A percentile compares a stretch with the other conserved stretches of the same genome.
Evolutionary conservation across 257 asterid genomes (phyloP).

Genomic region (Solanum clarkiae): DNA sequence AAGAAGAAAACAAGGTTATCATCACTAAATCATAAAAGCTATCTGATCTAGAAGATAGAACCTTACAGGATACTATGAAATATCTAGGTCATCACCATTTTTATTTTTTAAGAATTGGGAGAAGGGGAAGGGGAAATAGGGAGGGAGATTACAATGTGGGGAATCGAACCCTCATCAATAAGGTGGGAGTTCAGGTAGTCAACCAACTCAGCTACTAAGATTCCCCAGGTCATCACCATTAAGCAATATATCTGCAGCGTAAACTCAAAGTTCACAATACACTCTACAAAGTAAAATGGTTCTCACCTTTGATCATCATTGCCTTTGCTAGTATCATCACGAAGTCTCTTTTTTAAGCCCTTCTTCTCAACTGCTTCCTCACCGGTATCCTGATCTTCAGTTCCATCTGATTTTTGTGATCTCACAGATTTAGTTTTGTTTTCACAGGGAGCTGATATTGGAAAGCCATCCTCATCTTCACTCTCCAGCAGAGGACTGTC

Average conservation of each 20-base stretch:
- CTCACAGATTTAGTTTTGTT: constrained; percentile 12
- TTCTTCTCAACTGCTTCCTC: constrained; percentile 21
- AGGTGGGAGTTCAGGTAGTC: too few relatives aligned
- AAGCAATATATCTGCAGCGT: neutral
- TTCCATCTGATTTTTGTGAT: constrained; percentile 9
- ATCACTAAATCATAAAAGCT: neutral
- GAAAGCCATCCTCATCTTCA: constrained; percentile 97
- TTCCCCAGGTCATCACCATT: neutral
- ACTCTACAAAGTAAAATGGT: neutral
- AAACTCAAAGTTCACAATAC: neutral
- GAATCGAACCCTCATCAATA: too few relatives aligned
- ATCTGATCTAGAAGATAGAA: neutral
- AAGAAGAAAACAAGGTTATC: neutral
- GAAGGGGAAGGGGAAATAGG: too few relatives aligned
- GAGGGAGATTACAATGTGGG: too few relatives aligned
- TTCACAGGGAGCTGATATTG: constrained; percentile 25
- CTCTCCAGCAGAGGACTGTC: constrained; percentile 41
- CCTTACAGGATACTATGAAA: neutral
- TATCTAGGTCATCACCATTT: neutral
- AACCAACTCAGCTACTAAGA: too few relatives aligned
- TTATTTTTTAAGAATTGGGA: too few relatives aligned
- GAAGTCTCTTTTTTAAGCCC: constrained; percentile 42
- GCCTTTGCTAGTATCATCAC: constrained; percentile 27
- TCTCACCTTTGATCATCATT: constrained; percentile 38
- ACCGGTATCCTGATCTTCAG: constrained; percentile 2